Percentiles rank a stretch among this genome's conserved stretches.
Conservation (phyloP, 129 eudicot species). For the Cynara cardunculus region DNA sequence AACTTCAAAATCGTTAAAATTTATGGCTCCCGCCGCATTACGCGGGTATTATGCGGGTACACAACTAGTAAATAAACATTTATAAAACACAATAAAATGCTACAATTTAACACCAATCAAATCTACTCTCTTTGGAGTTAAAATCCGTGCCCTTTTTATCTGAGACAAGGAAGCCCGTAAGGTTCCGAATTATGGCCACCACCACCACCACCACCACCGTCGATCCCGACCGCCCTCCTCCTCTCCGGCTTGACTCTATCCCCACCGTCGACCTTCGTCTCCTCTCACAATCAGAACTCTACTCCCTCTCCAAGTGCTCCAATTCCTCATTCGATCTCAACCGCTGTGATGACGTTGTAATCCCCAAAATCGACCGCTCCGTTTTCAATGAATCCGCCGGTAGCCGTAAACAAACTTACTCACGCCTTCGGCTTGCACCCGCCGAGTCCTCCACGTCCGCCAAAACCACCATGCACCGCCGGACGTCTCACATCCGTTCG, state of each 20-base stretch:
- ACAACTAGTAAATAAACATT: too few relatives aligned
- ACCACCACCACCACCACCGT: slow-evolving; percentile 29
- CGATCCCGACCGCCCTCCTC: slow-evolving; percentile 31
- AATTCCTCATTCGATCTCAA: slow-evolving; percentile 39
- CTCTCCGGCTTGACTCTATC: slow-evolving; percentile 44
- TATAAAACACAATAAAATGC: background rate
- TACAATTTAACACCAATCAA: too few relatives aligned
- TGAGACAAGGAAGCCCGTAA: background rate
- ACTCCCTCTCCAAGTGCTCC: slow-evolving; percentile 61
- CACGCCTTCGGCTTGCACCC: slow-evolving; percentile 81
- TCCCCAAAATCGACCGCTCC: slow-evolving; percentile 81
- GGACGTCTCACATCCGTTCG: slow-evolving; percentile 47
- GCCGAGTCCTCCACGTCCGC: slow-evolving; percentile 30
- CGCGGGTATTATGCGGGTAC: too few relatives aligned
- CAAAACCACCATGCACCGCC: slow-evolving; percentile 31
- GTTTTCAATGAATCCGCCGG: slow-evolving; percentile 96
- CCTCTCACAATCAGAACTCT: slow-evolving; percentile 81
- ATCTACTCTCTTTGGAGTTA: background rate
- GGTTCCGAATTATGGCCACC: slow-evolving; percentile 42
- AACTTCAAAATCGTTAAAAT: too few relatives aligned
- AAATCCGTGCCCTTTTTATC: background rate
- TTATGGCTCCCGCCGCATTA: too few relatives aligned
- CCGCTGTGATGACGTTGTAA: slow-evolving; percentile 61
- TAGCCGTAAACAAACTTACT: slow-evolving; percentile 79
- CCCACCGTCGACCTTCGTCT: slow-evolving; percentile 74